Evolutionary conservation across 2,329 filamentous ascomycete genomes (phyloP).

Genomic region (Neonectria magnoliae): DNA sequence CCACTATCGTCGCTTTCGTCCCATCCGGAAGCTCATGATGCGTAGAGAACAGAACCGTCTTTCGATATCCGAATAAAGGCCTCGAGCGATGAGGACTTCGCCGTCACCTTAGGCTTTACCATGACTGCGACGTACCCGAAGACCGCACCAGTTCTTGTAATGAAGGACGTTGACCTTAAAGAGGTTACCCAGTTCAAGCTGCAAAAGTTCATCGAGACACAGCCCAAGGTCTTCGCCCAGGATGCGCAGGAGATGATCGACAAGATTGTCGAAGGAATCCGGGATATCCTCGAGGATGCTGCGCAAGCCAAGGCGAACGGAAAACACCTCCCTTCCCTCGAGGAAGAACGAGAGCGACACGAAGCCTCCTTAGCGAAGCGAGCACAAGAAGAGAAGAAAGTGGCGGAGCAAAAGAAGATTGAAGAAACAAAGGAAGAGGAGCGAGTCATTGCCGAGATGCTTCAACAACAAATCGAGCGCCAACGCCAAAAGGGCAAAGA

Average conservation of each 20-base stretch:
- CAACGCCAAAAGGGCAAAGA: conserved; percentile 73
- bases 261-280: conserved; percentile 73
- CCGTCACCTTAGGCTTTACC: conserved; percentile 78
- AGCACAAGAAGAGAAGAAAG: conserved; percentile 65
- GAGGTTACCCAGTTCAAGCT: conserved; percentile 78
- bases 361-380: conserved; percentile 75
- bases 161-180: conserved; percentile 74
- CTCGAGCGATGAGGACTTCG: conserved; percentile 76
- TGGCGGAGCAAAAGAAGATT: conserved; percentile 62
- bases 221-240: conserved; percentile 63
- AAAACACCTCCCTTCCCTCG: conserved; percentile 82
- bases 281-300: conserved; percentile 87
- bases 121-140: conserved; percentile 93
- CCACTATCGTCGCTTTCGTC: conserved; percentile 30
- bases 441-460: conserved; percentile 73
- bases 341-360: conserved; percentile 87
- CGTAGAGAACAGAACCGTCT: conserved; percentile 79
- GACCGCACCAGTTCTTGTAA: conserved; percentile 75
- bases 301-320: conserved; percentile 79
- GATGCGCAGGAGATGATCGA: conserved; percentile 70
- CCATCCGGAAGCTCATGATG: conserved; percentile 34
- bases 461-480: conserved; percentile 76
- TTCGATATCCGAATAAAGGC: conserved; percentile 85
- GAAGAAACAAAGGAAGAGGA: conserved; percentile 75
- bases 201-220: conserved; percentile 68